phyloP scores from a whole-genome alignment of 192 early-diverging fungal species.

The Thamnidium elegans region DNA sequence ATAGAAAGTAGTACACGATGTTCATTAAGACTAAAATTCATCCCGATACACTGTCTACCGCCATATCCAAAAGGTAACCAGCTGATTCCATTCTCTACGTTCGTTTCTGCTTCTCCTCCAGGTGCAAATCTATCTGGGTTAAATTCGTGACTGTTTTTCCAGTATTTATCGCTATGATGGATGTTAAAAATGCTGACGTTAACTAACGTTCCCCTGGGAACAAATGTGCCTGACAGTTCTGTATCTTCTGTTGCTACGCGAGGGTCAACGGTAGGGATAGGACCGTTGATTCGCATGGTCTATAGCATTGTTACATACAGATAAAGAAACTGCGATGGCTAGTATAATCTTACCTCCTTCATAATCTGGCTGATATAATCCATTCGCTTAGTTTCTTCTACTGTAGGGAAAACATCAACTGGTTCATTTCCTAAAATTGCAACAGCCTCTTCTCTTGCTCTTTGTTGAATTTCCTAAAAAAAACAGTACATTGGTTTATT shows the following conservation, averaged over 20 bases:
- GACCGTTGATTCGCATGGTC: conserved; percentile 14
- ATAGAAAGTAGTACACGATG: conserved; percentile 54
- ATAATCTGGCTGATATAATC: conserved; percentile 25
- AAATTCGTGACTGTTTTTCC: background rate
- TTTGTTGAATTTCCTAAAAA: conserved; percentile 32
- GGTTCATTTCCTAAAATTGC: conserved; percentile 20
- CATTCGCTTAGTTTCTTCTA: conserved; percentile 21
- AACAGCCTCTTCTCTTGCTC: conserved; percentile 27
- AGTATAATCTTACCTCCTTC: conserved; percentile 13
- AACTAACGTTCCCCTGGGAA: background rate
- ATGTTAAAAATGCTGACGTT: background rate
- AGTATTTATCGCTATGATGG: background rate
- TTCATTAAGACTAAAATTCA: conserved; percentile 60
- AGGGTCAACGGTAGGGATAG: background rate
- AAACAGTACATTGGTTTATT: background rate
- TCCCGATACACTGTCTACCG: conserved; percentile 57
- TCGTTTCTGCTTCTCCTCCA: background rate
- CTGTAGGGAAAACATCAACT: conserved; percentile 23
- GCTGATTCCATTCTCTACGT: background rate
- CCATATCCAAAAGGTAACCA: conserved; percentile 61
- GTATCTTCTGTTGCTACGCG: background rate
- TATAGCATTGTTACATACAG: no score
- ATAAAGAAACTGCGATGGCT: no score
- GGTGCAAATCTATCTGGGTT: background rate
- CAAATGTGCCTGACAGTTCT: background rate